Evolutionary conservation across 306 rosid genomes (phyloP).

Genomic region (Quercus suber): DNA sequence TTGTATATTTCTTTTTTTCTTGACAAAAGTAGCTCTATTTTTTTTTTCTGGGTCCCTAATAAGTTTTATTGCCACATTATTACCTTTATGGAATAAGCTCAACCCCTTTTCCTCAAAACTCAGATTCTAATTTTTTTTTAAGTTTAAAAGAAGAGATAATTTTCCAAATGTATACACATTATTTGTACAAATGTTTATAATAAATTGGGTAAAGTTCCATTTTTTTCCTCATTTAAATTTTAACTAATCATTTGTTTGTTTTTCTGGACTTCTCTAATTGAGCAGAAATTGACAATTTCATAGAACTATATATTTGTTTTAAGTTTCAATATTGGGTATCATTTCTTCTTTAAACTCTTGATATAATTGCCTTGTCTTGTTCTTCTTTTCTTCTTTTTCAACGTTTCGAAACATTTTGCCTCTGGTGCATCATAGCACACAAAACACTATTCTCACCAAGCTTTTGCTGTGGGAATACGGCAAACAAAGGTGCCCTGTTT

Average conservation of each 20-base stretch:
- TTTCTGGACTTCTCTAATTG: neutral
- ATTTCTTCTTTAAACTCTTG: neutral
- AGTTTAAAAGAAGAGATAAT: neutral
- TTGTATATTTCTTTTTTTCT: neutral
- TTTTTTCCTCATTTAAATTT: neutral
- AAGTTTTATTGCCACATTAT: neutral
- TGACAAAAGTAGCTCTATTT: neutral
- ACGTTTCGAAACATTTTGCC: neutral
- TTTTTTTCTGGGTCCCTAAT: neutral
- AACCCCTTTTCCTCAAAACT: neutral
- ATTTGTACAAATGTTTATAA: neutral
- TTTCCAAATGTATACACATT: neutral
- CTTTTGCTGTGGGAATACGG: no score
- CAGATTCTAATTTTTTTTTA: neutral
- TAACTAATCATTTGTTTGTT: neutral
- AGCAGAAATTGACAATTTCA: neutral
- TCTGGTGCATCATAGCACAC: no score
- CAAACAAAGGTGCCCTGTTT: no score
- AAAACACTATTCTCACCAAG: no score
- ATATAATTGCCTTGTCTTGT: neutral
- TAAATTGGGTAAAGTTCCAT: neutral
- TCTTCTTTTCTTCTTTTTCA: neutral
- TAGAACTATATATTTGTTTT: neutral
- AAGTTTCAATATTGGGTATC: neutral
- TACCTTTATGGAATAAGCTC: neutral